These are phyloP conservation scores for Dichotomopilus funicola DNA, from an alignment of 2,329 filamentous ascomycete species.

Conservation along the genomic window DNA sequence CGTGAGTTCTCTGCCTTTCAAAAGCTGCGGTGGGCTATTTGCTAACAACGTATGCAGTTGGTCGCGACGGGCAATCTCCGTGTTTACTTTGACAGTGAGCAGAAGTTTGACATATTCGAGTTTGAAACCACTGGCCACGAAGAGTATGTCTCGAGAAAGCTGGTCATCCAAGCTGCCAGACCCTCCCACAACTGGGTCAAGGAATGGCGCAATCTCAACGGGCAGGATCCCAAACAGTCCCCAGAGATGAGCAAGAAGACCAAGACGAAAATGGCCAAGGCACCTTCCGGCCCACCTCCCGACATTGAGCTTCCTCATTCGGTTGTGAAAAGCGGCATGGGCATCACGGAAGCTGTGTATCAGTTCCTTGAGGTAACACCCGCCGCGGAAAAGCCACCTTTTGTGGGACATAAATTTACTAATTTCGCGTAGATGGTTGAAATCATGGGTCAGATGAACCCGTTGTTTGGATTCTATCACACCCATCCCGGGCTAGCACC, in stretches of 20 bases:
- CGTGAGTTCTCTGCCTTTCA: slow-evolving; percentile 44
- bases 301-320: slow-evolving; percentile 56
- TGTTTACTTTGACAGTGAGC: slow-evolving; percentile 70
- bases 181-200: slow-evolving; percentile 59
- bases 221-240: slow-evolving; percentile 50
- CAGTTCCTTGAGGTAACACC: slow-evolving; percentile 55
- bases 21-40: neutral
- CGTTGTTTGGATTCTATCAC: slow-evolving; percentile 54
- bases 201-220: slow-evolving; percentile 56
- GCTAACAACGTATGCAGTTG: slow-evolving; percentile 47
- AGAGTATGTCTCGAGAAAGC: slow-evolving; percentile 72
- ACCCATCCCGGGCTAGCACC: slow-evolving; percentile 48
- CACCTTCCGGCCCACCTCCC: slow-evolving; percentile 51
- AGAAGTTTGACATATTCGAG: slow-evolving; percentile 79
- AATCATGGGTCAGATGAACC: slow-evolving; percentile 61
- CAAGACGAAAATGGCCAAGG: slow-evolving; percentile 54
- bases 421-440: slow-evolving; percentile 49
- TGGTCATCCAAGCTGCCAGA: slow-evolving; percentile 54
- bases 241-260: slow-evolving; percentile 63
- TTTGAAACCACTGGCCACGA: slow-evolving; percentile 71
- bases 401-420: slow-evolving; percentile 14
- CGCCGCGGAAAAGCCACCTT: neutral
- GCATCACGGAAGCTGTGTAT: slow-evolving; percentile 54
- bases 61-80: slow-evolving; percentile 71
- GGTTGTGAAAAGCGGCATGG: slow-evolving; percentile 48